These are phyloP conservation scores for Botrytis pseudocinerea DNA, from an alignment of 2,329 filamentous ascomycete species.

Conservation along the genomic window DNA sequence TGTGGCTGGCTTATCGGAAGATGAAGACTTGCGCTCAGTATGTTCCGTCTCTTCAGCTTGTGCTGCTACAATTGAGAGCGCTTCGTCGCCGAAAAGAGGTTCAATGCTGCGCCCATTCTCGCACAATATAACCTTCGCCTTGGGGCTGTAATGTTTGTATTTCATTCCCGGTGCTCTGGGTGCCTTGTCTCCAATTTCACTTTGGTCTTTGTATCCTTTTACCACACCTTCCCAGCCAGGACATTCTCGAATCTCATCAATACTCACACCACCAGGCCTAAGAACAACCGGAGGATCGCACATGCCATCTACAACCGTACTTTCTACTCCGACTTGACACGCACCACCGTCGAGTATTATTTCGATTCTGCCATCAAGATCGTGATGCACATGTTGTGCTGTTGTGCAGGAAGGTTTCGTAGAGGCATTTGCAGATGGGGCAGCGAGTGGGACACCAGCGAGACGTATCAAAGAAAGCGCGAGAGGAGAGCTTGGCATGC, in stretches of 20 bases:
- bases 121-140: conserved; percentile 81
- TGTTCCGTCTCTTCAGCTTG: conserved; percentile 21
- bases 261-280: conserved; percentile 80
- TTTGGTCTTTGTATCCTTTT: conserved; percentile 76
- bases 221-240: conserved; percentile 78
- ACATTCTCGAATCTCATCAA: conserved; percentile 73
- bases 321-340: conserved; percentile 89
- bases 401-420: conserved; percentile 91
- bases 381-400: conserved; percentile 84
- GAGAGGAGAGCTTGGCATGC: conserved; percentile 84
- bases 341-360: conserved; percentile 86
- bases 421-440: conserved; percentile 90
- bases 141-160: conserved; percentile 95
- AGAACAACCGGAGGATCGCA: conserved; percentile 78
- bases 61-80: conserved; percentile 22
- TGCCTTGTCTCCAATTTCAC: conserved; percentile 62
- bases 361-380: conserved; percentile 78
- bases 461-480: conserved; percentile 84
- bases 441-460: conserved; percentile 77
- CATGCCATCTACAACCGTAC: conserved; percentile 92
- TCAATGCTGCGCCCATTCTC: conserved; percentile 51
- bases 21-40: conserved; percentile 24
- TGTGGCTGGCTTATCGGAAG: conserved; percentile 14
- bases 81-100: conserved; percentile 8
- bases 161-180: conserved; percentile 97